A percentile compares a stretch with the other conserved stretches of the same genome.
phyloP scores from a whole-genome alignment of 805 yeast species.

The Starmerella apis region DNA sequence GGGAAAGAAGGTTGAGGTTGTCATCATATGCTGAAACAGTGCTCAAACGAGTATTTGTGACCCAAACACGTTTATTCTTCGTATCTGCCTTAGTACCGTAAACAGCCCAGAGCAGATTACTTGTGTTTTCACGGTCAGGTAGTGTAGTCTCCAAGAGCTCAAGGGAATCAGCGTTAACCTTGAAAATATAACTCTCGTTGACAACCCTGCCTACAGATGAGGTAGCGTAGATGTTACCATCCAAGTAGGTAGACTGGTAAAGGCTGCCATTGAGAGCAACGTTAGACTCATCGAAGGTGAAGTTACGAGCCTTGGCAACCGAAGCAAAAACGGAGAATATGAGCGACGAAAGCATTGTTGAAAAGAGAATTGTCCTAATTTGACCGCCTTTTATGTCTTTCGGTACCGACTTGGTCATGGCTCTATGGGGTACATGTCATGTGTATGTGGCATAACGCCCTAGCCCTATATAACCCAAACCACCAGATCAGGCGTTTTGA shows the following conservation, averaged over 20 bases:
- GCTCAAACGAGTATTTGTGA: slow-evolving; percentile 16
- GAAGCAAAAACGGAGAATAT: not conserved
- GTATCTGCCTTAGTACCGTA: slow-evolving; percentile 14
- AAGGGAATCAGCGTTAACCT: slow-evolving; percentile 13
- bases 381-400: not conserved
- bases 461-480: not conserved
- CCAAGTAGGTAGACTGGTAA: slow-evolving; percentile 13
- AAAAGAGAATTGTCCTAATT: not conserved
- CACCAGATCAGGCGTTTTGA: too few relatives aligned
- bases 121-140: slow-evolving; percentile 4
- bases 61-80: slow-evolving; percentile 11
- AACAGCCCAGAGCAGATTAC: slow-evolving; percentile 4
- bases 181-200: slow-evolving; percentile 11
- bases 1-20: slow-evolving; percentile 5
- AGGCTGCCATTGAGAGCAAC: slow-evolving; percentile 13
- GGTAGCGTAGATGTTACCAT: slow-evolving; percentile 11
- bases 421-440: not conserved
- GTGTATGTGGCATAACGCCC: not conserved
- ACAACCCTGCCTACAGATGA: slow-evolving; percentile 15
- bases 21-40: slow-evolving; percentile 12
- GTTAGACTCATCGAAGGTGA: slow-evolving; percentile 6
- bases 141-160: not conserved
- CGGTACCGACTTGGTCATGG: not conserved
- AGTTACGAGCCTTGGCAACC: not conserved
- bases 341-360: not conserved